A percentile compares a stretch with the other conserved stretches of the same genome.
phyloP scores from a whole-genome alignment of 2,329 filamentous ascomycete species.

The Helotiales sp. region DNA sequence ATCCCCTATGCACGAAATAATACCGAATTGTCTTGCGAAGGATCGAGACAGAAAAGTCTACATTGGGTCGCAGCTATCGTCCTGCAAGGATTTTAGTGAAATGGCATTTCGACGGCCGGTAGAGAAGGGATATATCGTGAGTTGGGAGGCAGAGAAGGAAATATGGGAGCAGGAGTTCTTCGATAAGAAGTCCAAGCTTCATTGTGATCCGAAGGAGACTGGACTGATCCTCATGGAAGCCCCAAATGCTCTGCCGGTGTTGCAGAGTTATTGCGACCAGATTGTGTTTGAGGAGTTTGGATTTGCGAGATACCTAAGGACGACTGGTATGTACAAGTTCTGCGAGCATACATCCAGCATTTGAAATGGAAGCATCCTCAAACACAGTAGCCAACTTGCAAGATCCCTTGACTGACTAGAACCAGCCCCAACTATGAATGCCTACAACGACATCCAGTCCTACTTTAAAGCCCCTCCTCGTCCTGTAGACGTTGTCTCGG shows the following conservation, averaged over 20 bases:
- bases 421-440: slow-evolving; percentile 74
- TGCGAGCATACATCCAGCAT: background rate
- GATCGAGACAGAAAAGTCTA: slow-evolving; percentile 80
- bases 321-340: slow-evolving; percentile 58
- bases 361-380: background rate
- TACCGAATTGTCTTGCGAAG: slow-evolving; percentile 89
- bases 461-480: slow-evolving; percentile 67
- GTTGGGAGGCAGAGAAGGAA: slow-evolving; percentile 94
- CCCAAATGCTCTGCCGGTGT: slow-evolving; percentile 76
- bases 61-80: slow-evolving; percentile 76
- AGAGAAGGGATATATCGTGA: slow-evolving; percentile 93
- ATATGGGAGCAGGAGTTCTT: slow-evolving; percentile 94
- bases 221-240: slow-evolving; percentile 85
- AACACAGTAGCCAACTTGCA: no score
- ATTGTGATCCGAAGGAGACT: slow-evolving; percentile 80
- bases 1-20: slow-evolving; percentile 64
- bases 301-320: slow-evolving; percentile 84
- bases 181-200: slow-evolving; percentile 66
- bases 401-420: background rate
- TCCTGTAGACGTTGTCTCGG: slow-evolving; percentile 46
- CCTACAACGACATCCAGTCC: slow-evolving; percentile 77
- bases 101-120: slow-evolving; percentile 85
- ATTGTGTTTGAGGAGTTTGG: slow-evolving; percentile 98
- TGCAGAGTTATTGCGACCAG: slow-evolving; percentile 93
- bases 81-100: slow-evolving; percentile 88